Evolutionary conservation across 495 filamentous ascomycete species (phyloP).

Genomic region (Aspergillus affinis): DNA sequence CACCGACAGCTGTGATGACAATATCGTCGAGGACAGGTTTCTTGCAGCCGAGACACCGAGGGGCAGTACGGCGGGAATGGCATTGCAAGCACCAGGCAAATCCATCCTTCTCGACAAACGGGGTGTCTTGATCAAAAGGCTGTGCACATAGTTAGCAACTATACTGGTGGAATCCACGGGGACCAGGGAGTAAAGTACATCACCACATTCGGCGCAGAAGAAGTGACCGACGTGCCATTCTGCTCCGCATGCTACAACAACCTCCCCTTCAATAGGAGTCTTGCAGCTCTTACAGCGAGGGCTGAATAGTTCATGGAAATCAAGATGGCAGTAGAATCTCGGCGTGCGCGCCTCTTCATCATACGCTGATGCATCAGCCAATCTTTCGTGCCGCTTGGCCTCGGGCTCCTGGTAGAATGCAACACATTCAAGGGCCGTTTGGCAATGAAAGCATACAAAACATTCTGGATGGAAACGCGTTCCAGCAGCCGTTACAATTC

Average conservation of each 20-base stretch:
- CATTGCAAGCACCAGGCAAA: constrained; percentile 97
- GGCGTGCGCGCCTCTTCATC: constrained; percentile 60
- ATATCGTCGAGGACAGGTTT: constrained; percentile 82
- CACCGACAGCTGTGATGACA: constrained; percentile 81
- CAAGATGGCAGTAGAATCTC: constrained; percentile 95
- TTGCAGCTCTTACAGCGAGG: constrained; percentile 95
- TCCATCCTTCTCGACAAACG: constrained; percentile 97
- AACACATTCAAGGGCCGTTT: constrained; percentile 85
- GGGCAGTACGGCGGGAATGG: constrained; percentile 84
- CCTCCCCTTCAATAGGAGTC: constrained; percentile 97
- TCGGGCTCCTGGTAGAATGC: constrained; percentile 94
- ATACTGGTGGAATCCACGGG: not conserved
- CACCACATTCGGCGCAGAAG: constrained; percentile 98
- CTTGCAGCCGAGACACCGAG: constrained; percentile 83
- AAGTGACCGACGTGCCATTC: constrained; percentile 99
- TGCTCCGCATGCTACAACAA: constrained; percentile 86
- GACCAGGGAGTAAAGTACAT: constrained; percentile 48
- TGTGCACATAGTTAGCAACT: constrained; percentile 23
- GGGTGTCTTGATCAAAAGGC: constrained; percentile 77
- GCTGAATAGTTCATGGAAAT: constrained; percentile 94
- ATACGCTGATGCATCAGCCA: constrained; percentile 56
- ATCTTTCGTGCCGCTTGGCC: constrained; percentile 61
- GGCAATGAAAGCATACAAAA: constrained; percentile 87
- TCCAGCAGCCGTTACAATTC: constrained; percentile 78
- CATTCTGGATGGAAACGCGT: constrained; percentile 92